Percentiles rank a stretch among this genome's conserved stretches.
Conservation (phyloP, 2,329 filamentous ascomycete species). For the Fusarium guadeloupense region DNA sequence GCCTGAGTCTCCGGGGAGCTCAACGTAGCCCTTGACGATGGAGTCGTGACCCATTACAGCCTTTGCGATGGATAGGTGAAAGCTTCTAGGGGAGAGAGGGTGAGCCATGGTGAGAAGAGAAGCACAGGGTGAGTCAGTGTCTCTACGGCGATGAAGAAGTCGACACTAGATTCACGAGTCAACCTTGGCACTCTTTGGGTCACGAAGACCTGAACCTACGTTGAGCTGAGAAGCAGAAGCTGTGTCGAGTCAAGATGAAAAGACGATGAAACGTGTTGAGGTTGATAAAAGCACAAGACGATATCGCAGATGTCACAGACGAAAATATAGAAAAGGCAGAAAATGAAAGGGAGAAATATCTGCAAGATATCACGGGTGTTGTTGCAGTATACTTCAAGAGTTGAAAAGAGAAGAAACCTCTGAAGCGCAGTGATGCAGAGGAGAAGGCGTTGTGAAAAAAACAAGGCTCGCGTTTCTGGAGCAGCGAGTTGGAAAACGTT, state of each 20-base stretch:
- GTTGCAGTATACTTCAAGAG: background rate
- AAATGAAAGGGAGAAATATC: background rate
- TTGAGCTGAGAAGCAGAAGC: background rate
- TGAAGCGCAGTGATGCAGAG: background rate
- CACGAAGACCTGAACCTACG: background rate
- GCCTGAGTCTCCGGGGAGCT: background rate
- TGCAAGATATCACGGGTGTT: background rate
- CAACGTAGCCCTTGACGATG: background rate
- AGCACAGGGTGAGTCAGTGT: background rate
- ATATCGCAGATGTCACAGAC: background rate
- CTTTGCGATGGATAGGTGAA: conserved; percentile 10
- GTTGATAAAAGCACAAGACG: background rate
- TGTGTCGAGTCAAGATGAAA: background rate
- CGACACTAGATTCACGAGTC: background rate
- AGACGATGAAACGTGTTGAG: background rate
- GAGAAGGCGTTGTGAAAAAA: background rate
- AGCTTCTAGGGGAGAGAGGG: conserved; percentile 13
- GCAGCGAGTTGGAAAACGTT: background rate
- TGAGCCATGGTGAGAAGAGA: background rate
- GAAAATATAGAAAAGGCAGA: background rate
- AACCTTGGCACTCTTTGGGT: background rate
- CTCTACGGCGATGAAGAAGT: background rate
- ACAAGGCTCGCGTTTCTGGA: background rate
- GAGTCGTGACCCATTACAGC: conserved; percentile 1
- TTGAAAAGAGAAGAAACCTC: background rate